Evolutionary conservation across 345 rosid genomes (phyloP), one percentile per base, ranked within the genome.

Genomic region (Pseudoturritis turrita): DNA sequence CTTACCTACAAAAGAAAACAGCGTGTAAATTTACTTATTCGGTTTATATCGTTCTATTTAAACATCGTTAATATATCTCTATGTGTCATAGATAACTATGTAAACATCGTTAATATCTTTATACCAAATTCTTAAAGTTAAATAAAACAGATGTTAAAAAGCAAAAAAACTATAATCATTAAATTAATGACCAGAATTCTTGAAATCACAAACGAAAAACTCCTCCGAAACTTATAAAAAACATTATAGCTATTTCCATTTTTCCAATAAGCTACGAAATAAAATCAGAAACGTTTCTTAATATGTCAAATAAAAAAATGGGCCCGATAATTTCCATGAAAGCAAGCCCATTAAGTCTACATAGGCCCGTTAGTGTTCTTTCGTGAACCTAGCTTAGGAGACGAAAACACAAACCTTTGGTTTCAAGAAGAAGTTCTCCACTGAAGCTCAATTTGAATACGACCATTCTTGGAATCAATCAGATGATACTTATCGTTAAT

Each of bases 401-500:
- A 31, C 25, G 31, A 45, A 37, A 28, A 22, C 19, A 26, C 33
- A 5, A 63, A 57, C 66, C 67, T 58, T 22, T 74, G 12, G 43
- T 10, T 6, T 77, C 68, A 85, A 9, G 84, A 78, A n/a, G 88
- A 74, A 49, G 91, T 80, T 83, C 96, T 85, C 98, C 96, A 93
- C 55, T 86, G 98, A 82, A 93, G 75, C 83, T 90, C 97, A 33
- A 90, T 82, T 50, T 88, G 91, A 59, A 86, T 71, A 75, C 85
- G 82, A 50, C 98, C 97, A 25, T 91, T 94, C 81, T 83, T 91
- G 4, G 98, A 94, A 81, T 88, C 96, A 46, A 91, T 91, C 10
- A 94, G 85, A 80, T 91, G 88, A 77, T 84, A 94, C 79, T 88
- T 94, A 73, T 82, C 93, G 39, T 94, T 88, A 78, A 88, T 87